phyloP scores from a whole-genome alignment of 2,329 filamentous ascomycete species.

The Fusarium sp. region DNA sequence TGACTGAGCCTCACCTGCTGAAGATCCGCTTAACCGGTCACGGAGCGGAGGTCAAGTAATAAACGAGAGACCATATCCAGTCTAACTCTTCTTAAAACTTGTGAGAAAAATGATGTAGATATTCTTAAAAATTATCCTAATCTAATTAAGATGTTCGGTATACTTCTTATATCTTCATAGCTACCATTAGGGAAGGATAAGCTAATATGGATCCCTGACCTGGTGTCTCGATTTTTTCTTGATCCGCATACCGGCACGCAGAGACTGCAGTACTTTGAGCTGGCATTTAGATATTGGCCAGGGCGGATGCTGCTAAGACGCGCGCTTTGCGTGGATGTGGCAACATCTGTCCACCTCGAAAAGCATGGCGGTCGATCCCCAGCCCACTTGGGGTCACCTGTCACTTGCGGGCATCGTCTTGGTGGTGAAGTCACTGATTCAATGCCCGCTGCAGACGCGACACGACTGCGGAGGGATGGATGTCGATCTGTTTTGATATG shows the following conservation, averaged over 20 bases:
- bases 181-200: too few species aligned
- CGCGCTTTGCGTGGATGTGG: conserved; percentile 39
- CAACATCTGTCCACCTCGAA: conserved; percentile 34
- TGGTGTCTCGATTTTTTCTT: too few species aligned
- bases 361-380: conserved; percentile 40
- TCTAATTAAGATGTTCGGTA: too few species aligned
- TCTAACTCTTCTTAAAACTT: too few species aligned
- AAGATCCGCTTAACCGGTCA: conserved; percentile 23
- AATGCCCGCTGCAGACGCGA: conserved; percentile 18
- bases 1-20: conserved; percentile 21
- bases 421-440: conserved; percentile 33
- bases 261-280: conserved; percentile 3
- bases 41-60: too few species aligned
- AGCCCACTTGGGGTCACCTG: conserved; percentile 33
- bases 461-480: conserved; percentile 13
- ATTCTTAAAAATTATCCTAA: too few species aligned
- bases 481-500: conserved; percentile 39
- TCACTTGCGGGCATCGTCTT: conserved; percentile 26
- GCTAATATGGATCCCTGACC: too few species aligned
- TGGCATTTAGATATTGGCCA: conserved; percentile 32
- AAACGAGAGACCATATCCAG: too few species aligned
- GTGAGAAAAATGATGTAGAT: too few species aligned
- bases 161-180: too few species aligned
- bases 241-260: too few species aligned
- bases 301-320: conserved; percentile 9